Evolutionary conservation across 805 yeast genomes (phyloP), one percentile per base, ranked within the genome.

Genomic region (Candida vartiovaarae): DNA sequence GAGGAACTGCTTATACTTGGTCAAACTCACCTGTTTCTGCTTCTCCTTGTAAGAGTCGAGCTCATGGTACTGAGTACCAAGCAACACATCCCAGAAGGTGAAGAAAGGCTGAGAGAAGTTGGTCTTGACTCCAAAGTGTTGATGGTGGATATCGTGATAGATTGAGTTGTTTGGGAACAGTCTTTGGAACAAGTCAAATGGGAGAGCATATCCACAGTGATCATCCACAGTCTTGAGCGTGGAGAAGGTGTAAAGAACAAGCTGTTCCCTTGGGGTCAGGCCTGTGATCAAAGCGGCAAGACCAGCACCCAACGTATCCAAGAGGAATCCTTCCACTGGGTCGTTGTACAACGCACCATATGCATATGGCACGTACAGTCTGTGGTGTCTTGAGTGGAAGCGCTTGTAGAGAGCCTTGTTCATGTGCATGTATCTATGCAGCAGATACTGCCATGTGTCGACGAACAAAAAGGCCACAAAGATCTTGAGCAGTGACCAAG

Each of bases 61-160:
- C 25, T 76, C 76, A 60, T 77, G 70, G 66, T 82, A 90, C 57
- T 82, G 80, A 2, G 98, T 88, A 43, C 79, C 76, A 44, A 76
- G 73, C 39, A 81, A 50, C 41, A 67, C 66, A 64, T 93, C 99
- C 99, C 99, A 93, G 59, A 88, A 80, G 2, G 88, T 83, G 67
- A 93, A 93, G 68, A 91, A 93, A 4, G 99, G 99, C 71, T 93
- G 99, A 10, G 95, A 82, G 59, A 82, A 93, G 68, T 93, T 93
- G 45, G 83, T 80, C 70, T 88, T 88, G 66, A 93, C 80, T 33
- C 99, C 99, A 72, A 91, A 93, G 56, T 78, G 80, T 71, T 93
- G 99, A 66, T 93, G 99, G 62, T 93, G 99, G 54, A 93, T 90
- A 65, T 93, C 99, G 60, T 93, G 99, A 64, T 89, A 93, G 30